Base-by-base conservation (phyloP, 2,329 filamentous ascomycete species). In the Diaporthe sp. region DNA sequence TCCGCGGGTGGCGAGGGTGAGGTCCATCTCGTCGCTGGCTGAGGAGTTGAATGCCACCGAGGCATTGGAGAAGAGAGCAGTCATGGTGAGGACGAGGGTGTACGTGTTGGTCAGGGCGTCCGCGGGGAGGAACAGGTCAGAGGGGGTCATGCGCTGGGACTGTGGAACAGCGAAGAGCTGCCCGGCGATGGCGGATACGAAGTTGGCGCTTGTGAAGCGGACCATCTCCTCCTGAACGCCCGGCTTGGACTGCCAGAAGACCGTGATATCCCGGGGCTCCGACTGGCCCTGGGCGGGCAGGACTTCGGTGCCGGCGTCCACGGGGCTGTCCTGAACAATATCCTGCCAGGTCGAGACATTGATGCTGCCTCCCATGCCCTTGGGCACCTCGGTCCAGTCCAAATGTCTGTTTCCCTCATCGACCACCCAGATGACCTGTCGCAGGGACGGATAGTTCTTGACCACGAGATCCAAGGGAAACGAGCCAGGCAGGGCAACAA, bases 281-380 rank as follows among this genome's bases (percentile, higher is more conserved):
- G 84, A 82, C 74, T 89, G 90, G 34, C 88, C 89, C 55, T 92
- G 90, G 69, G 90, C 84, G 13, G 89, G 84, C 1, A 94, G 94
- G 17, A 98, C 87, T 28, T 94, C 90, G 10, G 86, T 86, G 57
- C 89, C 90, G 51, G 90, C 88, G 72, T 86, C 87, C 39, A 87
- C 85, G 25, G 92, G 90, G 78, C 89, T 88, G 77, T 97, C 94
- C 78, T 93, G 91, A 37, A 98, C 86, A 72, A 98, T 90, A 76
- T 98, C 94, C 81, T 98, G 94, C 96, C 96, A 99, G 19, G 96
- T 97, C n/a, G 92, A 91, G 22, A 98, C 94, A 74, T 94, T 94
- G 76, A 98, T 88, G 77, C 89, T 92, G 74, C 93, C 91, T 22
- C 93, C 93, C 74, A 93, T 92, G 70, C 94, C 93, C 81, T 93